A percentile compares a stretch with the other conserved stretches of the same genome.
Evolutionary conservation across 129 eudicot genomes (phyloP).

Genomic region (Flaveria trinervia): DNA sequence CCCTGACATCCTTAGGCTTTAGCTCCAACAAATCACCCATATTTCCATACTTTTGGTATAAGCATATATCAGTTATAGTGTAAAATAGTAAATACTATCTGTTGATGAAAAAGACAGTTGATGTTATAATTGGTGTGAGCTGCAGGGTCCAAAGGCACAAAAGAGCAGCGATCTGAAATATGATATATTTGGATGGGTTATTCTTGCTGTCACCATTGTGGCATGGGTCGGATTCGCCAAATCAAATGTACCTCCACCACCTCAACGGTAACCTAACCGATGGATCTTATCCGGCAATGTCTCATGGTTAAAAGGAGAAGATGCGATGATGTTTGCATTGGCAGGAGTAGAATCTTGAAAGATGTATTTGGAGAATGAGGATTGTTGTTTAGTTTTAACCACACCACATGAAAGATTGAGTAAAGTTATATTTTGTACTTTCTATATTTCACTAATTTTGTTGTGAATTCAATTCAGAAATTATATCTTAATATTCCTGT

Average conservation of each 20-base stretch:
- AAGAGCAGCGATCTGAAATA: conserved; percentile 76
- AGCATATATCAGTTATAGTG: not conserved
- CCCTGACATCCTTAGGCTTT: too few relatives aligned
- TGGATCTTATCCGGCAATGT: not conserved
- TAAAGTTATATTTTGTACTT: too few relatives aligned
- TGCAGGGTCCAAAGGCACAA: conserved; percentile 64
- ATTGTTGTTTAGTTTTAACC: not conserved
- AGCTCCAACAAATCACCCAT: too few relatives aligned
- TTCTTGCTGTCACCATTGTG: conserved; percentile 76
- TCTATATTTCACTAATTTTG: too few relatives aligned
- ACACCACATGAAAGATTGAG: conserved; percentile 20
- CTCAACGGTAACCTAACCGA: conserved; percentile 47
- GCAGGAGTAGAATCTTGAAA: not conserved
- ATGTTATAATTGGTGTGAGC: not conserved
- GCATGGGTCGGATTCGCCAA: conserved; percentile 89
- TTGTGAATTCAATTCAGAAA: too few relatives aligned
- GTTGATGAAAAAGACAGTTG: too few relatives aligned
- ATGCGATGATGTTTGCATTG: conserved; percentile 5
- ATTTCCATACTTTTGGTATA: not conserved
- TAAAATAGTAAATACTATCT: too few relatives aligned
- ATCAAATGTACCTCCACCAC: conserved; percentile 62
- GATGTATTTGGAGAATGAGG: not conserved
- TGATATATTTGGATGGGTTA: conserved; percentile 86
- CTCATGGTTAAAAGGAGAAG: not conserved
- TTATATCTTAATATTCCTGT: too few relatives aligned